phyloP scores from a whole-genome alignment of 768 basidiomycete species.

The Termitomyces sp. region DNA sequence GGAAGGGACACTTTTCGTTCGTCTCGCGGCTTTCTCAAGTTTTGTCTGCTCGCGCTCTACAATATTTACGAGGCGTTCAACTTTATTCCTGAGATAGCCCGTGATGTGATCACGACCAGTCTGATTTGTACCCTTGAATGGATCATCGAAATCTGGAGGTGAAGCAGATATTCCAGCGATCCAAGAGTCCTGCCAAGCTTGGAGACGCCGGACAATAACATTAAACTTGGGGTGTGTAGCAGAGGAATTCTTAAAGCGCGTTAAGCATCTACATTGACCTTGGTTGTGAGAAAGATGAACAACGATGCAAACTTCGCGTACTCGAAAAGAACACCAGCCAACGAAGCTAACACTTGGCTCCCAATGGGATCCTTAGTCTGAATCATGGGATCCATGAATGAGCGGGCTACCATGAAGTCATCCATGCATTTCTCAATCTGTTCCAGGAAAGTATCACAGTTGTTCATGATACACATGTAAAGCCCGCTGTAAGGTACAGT shows the following conservation, averaged over 20 bases:
- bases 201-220: constrained; percentile 37
- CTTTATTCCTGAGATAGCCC: constrained; percentile 28
- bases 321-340: constrained; percentile 50
- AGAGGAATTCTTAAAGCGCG: constrained; percentile 55
- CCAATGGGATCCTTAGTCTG: constrained; percentile 25
- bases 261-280: constrained; percentile 37
- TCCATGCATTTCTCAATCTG: constrained; percentile 39
- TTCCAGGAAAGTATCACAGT: constrained; percentile 37
- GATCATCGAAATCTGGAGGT: constrained; percentile 43
- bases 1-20: constrained; percentile 5
- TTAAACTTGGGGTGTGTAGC: constrained; percentile 41
- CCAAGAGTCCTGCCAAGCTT: constrained; percentile 48
- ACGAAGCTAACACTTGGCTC: constrained; percentile 38
- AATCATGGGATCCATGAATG: constrained; percentile 28
- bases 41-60: constrained; percentile 46
- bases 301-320: constrained; percentile 26
- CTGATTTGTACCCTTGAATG: constrained; percentile 26
- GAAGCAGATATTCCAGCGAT: constrained; percentile 28
- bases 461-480: constrained; percentile 40
- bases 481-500: constrained; percentile 30
- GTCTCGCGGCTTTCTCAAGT: constrained; percentile 19
- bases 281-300: neutral
- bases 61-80: constrained; percentile 37
- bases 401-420: constrained; percentile 28
- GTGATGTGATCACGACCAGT: constrained; percentile 34